Evolutionary conservation across 1,139 yeast species (phyloP), one percentile per base, ranked within the genome.

Genomic region (Kurtzmaniella quercitrusa): DNA sequence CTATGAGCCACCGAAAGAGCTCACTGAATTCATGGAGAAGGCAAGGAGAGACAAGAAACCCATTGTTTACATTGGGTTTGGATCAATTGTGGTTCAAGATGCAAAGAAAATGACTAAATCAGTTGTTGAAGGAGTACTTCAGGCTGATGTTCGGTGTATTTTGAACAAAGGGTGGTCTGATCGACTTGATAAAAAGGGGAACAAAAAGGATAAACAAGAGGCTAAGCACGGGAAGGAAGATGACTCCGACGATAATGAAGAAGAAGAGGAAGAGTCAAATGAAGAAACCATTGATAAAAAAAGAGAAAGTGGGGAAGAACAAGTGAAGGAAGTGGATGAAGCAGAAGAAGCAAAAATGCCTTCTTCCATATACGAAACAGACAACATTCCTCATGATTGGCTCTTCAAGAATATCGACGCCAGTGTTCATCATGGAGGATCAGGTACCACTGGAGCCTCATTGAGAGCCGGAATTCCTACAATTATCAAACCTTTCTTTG

Each of bases 401-500:
- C 68, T 91, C 38, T 91, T 91, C 63, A 86, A 93, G 0, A 81
- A 79, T 50, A 71, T 93, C 38, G 96, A 91, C 63, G 97, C 93
- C 0, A 96, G 95, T 0, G 96, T 91, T 3, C 98, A 91, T 57
- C 98, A 91, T 62, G 98, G 98, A 34, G 98, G 98, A 0, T 85
- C 96, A 0, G 98, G 98, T 1, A 89, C 98, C 0, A 90, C 98
- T 0, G 98, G 98, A 10, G 96, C 97, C 0, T 77, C 94, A 2
- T 61, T 91, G 45, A 68, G 93, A 48, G 86, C 89, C 9, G 98
- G 98, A 0, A 60, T 86, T 27, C 97, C 98, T 0, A 88, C 96
- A 0, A 77, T 91, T 36, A 82, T 91, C 52, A 91, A 91, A 60
- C 98, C 98, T 2, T 91, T 93, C 57, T 91, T 91, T 63, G 98